Evolutionary conservation across 371 early-diverging fungal genomes (phyloP), one percentile per base, ranked within the genome.

Genomic region (Saksenaea vasiformis): DNA sequence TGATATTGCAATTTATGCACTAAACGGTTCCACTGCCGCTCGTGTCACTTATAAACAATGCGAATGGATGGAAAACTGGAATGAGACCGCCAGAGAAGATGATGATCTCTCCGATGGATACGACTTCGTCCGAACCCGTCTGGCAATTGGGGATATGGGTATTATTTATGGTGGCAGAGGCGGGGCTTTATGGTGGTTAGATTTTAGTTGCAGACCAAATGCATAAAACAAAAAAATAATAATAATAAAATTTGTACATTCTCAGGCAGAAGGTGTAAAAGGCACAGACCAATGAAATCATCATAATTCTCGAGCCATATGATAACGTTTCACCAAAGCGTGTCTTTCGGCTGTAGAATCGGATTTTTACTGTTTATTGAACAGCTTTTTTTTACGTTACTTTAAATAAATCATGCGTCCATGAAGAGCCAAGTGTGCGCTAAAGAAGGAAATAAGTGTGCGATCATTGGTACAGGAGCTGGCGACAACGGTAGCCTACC

Each of bases 91-190:
- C 37, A 59, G 78, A 27, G 74, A 72, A 10, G 78, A 76, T 56
- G 81, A 80, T 58, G 74, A 76, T 39, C 60, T 76, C 19, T 76
- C 76, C 7, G 81, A 80, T 63, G 81, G 81, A 3, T 80, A 80
- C 36, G 72, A 80, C 34, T 76, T 76, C 69, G 58, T 78, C 8
- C 55, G 77, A 8, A 62, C 74, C 5, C 62, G 78, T 19, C 41
- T 80, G 15, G 76, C 78, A 5, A 74, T 77, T 53, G 81, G 78
- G 0, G 43, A 54, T 8, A 76, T 78, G 71, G 81, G 81, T 0
- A 58, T 80, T n/a, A 47, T 76, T 3, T 80, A 78, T 53, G 81
- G 78, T 1, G 69, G 68, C 1, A 68, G 69, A 26, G 59, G 68
- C 41, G 81, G 78, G 0, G 54, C 59, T 17, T 56, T 80, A 3